Base-by-base conservation (phyloP, 371 early-diverging fungal genomes). In the Mucor sp. region DNA sequence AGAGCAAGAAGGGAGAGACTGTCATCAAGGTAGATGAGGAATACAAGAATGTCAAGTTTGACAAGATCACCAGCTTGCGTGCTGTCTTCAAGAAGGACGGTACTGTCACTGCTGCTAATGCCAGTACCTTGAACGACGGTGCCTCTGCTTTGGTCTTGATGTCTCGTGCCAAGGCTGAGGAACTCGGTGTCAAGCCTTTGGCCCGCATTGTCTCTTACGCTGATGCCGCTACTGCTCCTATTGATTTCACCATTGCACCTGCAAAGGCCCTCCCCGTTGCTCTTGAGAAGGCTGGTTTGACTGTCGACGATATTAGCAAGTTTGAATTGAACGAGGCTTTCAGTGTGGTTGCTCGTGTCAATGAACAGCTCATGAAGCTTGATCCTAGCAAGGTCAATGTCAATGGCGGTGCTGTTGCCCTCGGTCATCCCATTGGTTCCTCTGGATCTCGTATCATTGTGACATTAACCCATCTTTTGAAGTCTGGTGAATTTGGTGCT, bases 281-380 rank as follows among this genome's bases (percentile, higher is more conserved):
- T 21, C 83, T 97, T 44, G 70, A 87, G 56, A 87, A 87, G 70
- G 96, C 96, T 48, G 90, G 90, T 63, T 72, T 94, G 33, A 81
- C 78, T 14, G 75, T 88, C 56, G 85, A 91, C 44, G 95, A 95
- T 77, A 92, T 94, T 66, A 83, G 85, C 60, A 75, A 87, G 59
- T 95, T 90, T 75, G 95, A 98, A 80, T 86, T 98, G 80, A 98
- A 98, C 81, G 98, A 98, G 78, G 98, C 98, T 7, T 98, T 98
- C 75, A 87, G 92, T 62, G 95, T 96, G 9, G 97, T 97, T 28
- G 90, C 90, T 48, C 79, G 89, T n/a, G 96, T 87, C 55, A 97
- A 97, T 77, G 88, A 89, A 65, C 76, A 86, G 74, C 76, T 93
- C 28, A 82, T 97, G 59, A 88, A 87, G 15, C 76, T 97, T 37